A percentile compares a stretch with the other conserved stretches of the same genome.
phyloP scores from a whole-genome alignment of 345 rosid genomes.

The Salix suchowensis region DNA sequence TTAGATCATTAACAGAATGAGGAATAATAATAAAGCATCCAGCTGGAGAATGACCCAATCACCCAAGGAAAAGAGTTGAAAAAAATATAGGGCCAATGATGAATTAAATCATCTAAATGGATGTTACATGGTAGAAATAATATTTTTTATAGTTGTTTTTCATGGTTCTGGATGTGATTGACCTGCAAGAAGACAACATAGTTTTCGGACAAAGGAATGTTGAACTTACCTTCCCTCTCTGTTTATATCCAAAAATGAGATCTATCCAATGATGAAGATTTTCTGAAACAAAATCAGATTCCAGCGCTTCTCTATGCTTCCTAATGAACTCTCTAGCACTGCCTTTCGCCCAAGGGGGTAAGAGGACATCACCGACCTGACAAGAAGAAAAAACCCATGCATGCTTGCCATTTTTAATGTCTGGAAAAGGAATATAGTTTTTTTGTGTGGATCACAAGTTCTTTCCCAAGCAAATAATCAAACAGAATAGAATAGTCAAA shows the following conservation, averaged over 20 bases:
- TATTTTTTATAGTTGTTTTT: neutral
- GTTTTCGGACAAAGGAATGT: neutral
- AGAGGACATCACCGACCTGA: conserved; percentile 82
- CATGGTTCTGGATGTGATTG: neutral
- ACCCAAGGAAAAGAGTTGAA: neutral
- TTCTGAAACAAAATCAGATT: conserved; percentile 91
- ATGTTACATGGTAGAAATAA: neutral
- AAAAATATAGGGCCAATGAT: neutral
- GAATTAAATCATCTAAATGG: neutral
- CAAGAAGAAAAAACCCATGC: conserved; percentile 3
- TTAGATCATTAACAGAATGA: neutral
- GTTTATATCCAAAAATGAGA: conserved; percentile 95
- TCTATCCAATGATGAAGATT: conserved; percentile 99
- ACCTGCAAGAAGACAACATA: neutral
- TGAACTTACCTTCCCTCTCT: conserved; percentile 85
- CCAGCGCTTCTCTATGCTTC: conserved; percentile 94
- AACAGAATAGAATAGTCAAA: conserved; percentile 5
- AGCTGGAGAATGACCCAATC: neutral
- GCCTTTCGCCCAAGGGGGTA: conserved; percentile 99
- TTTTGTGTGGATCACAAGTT: neutral
- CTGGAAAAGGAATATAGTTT: neutral
- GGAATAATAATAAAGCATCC: neutral
- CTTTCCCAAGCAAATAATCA: neutral
- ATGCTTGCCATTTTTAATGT: neutral
- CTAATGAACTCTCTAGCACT: conserved; percentile 84